Conservation (phyloP, 805 yeast genomes). For the Myxozyma geophila region DNA sequence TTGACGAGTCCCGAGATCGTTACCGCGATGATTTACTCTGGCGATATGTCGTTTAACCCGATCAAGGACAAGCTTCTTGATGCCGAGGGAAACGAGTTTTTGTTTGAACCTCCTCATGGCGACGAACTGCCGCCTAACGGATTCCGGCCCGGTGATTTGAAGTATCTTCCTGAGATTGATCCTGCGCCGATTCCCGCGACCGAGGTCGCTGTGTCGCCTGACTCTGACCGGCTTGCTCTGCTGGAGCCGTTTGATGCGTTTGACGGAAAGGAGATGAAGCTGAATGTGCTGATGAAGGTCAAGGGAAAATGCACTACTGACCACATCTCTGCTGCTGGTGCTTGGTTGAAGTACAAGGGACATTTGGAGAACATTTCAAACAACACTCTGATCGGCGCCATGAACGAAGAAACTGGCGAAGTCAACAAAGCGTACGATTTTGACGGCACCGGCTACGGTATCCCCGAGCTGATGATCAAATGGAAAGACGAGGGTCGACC, state of each 20-base stretch:
- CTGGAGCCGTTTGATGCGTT: constrained; percentile 93
- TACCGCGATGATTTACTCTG: constrained; percentile 93
- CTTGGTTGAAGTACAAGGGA: constrained; percentile 99
- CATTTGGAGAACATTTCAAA: constrained; percentile 98
- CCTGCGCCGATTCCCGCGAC: constrained; percentile 83
- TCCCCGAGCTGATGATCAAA: constrained; percentile 93
- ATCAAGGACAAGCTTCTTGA: constrained; percentile 86
- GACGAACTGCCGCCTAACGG: constrained; percentile 89
- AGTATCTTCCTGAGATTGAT: constrained; percentile 92
- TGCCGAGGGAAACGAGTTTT: constrained; percentile 87
- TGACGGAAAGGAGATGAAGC: constrained; percentile 92
- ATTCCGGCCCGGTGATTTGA: constrained; percentile 82
- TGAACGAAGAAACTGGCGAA: constrained; percentile 92
- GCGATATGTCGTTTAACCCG: constrained; percentile 96
- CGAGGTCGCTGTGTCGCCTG: constrained; percentile 77
- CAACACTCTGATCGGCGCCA: constrained; percentile 99
- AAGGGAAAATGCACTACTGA: constrained; percentile 98
- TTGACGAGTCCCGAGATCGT: constrained; percentile 95
- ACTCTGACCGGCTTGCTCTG: constrained; percentile 93
- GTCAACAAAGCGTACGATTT: constrained; percentile 89
- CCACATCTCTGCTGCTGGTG: constrained; percentile 99
- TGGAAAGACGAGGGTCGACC: constrained; percentile 91
- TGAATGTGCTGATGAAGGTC: constrained; percentile 96
- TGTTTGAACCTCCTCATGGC: constrained; percentile 84
- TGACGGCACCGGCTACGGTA: constrained; percentile 88